Evolutionary conservation across 1,284 basidiomycete genomes (phyloP), one percentile per base, ranked within the genome.

Genomic region (Xanthoconium separans): DNA sequence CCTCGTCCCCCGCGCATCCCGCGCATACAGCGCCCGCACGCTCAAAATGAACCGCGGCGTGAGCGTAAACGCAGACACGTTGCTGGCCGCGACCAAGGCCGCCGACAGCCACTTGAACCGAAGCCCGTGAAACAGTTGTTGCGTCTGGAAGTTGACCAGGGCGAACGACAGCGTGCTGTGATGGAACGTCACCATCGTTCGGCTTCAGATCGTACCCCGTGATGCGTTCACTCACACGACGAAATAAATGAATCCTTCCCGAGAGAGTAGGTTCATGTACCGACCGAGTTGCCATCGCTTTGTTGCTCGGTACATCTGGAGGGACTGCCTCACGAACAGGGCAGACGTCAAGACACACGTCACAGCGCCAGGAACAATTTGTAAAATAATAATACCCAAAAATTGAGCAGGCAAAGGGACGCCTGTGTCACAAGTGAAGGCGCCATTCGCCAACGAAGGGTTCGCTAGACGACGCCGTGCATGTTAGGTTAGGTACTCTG

Each of bases 251-350:
- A 42, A 5, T 10, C 48, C 48, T 6, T 50, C 39, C 8, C 33
- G 34, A 2, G 13, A 16, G 16, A 50, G 24, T 6, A 44, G 10
- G 12, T 36, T 31, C 41, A 36, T 42, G 16, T 43, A 50, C 24
- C 13, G 40, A 20, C 39, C 47, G 9, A 29, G 15, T n/a, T 37
- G 47, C 53, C 58, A 59, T 9, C 20, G 39, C 2, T 30, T 51
- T 1, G 45, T 50, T 13, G 39, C 42, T 20, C 12, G 40, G 22
- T 51, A 37, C 57, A 48, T 59, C 11, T 51, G 31, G 29, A 51
- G 6, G 1, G 57, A 56, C 29, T 57, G 40, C 18, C n/a, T 46
- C n/a, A 46, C 22, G 22, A 45, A 44, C 15, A 41, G 56, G 20
- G 41, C 8, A 9, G 37, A 3, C 16, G 30, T 10, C 8, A 58